Percentiles rank a stretch among this genome's conserved stretches.
phyloP scores from a whole-genome alignment of 2,329 filamentous ascomycete species.

The Cryphonectria nitschkei region DNA sequence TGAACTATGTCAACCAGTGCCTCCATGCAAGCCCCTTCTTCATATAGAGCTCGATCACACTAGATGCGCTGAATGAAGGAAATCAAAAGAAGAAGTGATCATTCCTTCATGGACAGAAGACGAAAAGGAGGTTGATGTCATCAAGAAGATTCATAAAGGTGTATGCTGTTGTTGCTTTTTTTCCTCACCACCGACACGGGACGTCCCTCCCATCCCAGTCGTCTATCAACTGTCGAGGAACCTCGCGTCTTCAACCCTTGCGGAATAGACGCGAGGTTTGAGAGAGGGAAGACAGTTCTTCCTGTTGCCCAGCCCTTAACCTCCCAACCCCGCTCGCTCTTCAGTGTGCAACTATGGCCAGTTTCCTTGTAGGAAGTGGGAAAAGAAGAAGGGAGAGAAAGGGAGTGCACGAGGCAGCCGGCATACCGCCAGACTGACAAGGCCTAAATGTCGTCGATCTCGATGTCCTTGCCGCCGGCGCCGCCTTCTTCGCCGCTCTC shows the following conservation, averaged over 20 bases:
- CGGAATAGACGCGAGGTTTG: constrained; percentile 43
- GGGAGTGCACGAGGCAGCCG: background rate
- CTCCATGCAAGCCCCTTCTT: background rate
- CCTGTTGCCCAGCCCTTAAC: background rate
- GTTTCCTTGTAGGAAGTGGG: too few relatives aligned
- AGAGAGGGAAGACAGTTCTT: constrained; percentile 69
- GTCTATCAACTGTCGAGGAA: constrained; percentile 51
- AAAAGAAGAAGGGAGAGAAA: background rate
- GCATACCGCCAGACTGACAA: background rate
- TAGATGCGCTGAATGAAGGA: background rate
- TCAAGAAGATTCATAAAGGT: constrained; percentile 4
- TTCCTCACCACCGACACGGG: constrained; percentile 32
- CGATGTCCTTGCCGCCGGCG: constrained; percentile 75
- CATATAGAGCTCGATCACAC: background rate
- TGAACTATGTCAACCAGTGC: background rate
- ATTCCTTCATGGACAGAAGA: constrained; percentile 7
- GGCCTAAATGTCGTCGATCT: constrained; percentile 90
- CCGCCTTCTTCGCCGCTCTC: constrained; percentile 59
- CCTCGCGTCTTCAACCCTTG: constrained; percentile 13
- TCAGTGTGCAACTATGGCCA: too few relatives aligned
- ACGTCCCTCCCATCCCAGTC: constrained; percentile 66
- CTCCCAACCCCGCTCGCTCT: background rate
- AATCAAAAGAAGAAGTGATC: background rate
- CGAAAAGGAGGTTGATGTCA: constrained; percentile 14
- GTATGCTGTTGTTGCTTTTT: background rate